Conservation (phyloP, 2,329 filamentous ascomycete genomes). For the Fusarium abutilonis region DNA sequence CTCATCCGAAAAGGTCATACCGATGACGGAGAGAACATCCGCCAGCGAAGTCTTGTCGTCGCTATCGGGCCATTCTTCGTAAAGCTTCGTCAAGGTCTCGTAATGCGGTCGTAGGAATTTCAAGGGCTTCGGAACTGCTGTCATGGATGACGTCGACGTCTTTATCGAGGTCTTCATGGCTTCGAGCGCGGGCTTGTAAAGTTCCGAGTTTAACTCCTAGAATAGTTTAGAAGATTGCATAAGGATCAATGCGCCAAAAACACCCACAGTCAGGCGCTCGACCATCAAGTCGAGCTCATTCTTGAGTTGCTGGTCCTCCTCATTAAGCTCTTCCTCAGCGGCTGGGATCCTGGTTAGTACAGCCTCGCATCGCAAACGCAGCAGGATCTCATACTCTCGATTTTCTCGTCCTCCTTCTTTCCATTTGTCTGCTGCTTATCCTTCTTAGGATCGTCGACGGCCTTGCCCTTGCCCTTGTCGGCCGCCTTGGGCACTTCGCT, state of each 20-base stretch:
- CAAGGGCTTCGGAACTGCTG: conserved; percentile 95
- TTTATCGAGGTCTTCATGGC: conserved; percentile 99
- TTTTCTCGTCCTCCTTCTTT: conserved; percentile 79
- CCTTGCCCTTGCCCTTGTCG: conserved; percentile 98
- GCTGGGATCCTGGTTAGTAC: conserved; percentile 45
- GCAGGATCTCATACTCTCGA: conserved; percentile 54
- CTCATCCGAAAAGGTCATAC: conserved; percentile 98
- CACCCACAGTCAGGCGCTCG: conserved; percentile 83
- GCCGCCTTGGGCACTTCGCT: conserved; percentile 83
- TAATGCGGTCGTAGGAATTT: conserved; percentile 99
- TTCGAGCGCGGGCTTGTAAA: conserved; percentile 93
- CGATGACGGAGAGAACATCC: conserved; percentile 95
- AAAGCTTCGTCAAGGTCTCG: conserved; percentile 84
- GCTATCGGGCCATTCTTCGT: conserved; percentile 87
- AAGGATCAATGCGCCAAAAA: not conserved
- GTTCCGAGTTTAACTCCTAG: conserved; percentile 84
- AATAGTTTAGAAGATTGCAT: conserved; percentile 26
- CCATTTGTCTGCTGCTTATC: conserved; percentile 76
- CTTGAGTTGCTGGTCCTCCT: conserved; percentile 98
- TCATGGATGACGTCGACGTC: conserved; percentile 99
- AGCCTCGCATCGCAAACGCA: conserved; percentile 19
- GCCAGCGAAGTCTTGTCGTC: conserved; percentile 90
- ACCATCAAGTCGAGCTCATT: conserved; percentile 98
- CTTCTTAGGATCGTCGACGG: conserved; percentile 74
- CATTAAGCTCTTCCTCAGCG: conserved; percentile 85